Evolutionary conservation across 2,329 filamentous ascomycete species (phyloP).

Genomic region (Capronia coronata): DNA sequence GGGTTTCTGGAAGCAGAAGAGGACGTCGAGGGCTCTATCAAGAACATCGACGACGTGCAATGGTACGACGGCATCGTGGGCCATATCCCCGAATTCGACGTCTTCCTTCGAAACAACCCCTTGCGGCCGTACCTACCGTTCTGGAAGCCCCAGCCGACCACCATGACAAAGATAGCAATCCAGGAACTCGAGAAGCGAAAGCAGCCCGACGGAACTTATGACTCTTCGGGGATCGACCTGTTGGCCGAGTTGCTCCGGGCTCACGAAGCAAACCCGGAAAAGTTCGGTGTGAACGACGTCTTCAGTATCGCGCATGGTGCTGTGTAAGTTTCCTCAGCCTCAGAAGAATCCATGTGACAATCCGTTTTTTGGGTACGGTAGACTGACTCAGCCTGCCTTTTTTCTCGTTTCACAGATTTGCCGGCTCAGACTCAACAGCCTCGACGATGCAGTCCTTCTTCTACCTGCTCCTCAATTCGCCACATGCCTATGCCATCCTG

Average conservation of each 20-base stretch:
- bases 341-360: too few species aligned
- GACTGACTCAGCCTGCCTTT: too few species aligned
- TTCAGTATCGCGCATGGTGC: constrained; percentile 54
- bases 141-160: constrained; percentile 40
- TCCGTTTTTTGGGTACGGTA: neutral
- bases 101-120: constrained; percentile 46
- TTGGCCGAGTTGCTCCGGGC: constrained; percentile 48
- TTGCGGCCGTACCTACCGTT: constrained; percentile 42
- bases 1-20: constrained; percentile 47
- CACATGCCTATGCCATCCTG: constrained; percentile 38
- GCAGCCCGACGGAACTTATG: constrained; percentile 32
- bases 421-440: constrained; percentile 55
- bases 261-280: constrained; percentile 46
- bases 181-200: constrained; percentile 24
- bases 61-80: constrained; percentile 31
- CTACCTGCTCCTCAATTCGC: constrained; percentile 45
- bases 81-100: constrained; percentile 41
- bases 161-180: constrained; percentile 29
- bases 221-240: constrained; percentile 36
- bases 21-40: constrained; percentile 49
- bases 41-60: constrained; percentile 44
- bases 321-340: constrained; percentile 31
- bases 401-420: constrained; percentile 24
- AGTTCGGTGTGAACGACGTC: constrained; percentile 48
- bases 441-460: constrained; percentile 55